These are phyloP conservation scores for Podila epigama DNA, from an alignment of 192 early-diverging fungal genomes.

Conservation along the genomic window DNA sequence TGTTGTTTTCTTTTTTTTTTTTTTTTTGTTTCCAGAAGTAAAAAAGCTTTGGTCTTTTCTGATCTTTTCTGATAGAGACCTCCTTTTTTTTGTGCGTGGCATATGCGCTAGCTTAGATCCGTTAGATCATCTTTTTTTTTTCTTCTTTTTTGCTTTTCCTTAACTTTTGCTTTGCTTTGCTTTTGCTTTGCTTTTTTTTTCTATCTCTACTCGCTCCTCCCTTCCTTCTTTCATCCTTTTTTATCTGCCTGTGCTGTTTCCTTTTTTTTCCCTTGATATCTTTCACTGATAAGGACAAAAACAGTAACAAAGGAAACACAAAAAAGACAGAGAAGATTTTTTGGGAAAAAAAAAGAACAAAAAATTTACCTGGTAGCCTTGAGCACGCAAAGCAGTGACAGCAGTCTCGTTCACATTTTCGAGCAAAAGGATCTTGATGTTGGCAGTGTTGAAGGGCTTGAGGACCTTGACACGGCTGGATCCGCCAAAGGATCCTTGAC, in stretches of 20 bases:
- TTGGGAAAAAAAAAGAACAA: background rate
- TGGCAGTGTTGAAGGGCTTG: slow-evolving; percentile 84
- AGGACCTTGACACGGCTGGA: slow-evolving; percentile 51
- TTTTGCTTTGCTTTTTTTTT: too few relatives aligned
- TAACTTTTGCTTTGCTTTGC: too few relatives aligned
- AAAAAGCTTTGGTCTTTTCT: background rate
- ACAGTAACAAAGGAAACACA: slow-evolving; percentile 5
- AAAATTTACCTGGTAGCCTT: slow-evolving; percentile 85
- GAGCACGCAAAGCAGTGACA: slow-evolving; percentile 78
- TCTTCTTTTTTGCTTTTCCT: background rate
- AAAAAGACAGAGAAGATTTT: background rate
- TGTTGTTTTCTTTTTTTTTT: background rate
- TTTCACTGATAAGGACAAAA: background rate
- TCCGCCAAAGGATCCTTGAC: slow-evolving; percentile 47
- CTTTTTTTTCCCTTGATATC: too few relatives aligned
- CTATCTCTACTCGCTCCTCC: too few relatives aligned
- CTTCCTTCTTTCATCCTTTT: too few relatives aligned
- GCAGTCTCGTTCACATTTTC: slow-evolving; percentile 88
- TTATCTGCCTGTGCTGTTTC: too few relatives aligned
- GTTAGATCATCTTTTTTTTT: background rate
- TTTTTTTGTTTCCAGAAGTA: background rate
- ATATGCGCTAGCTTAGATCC: background rate
- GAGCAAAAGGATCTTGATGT: slow-evolving; percentile 93
- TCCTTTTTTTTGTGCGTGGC: background rate
- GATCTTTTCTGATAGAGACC: background rate